Percentiles rank a stretch among this genome's conserved stretches.
These are phyloP conservation scores for Solanum pimpinellifolium DNA, from an alignment of 257 asterid species.

Conservation along the genomic window DNA sequence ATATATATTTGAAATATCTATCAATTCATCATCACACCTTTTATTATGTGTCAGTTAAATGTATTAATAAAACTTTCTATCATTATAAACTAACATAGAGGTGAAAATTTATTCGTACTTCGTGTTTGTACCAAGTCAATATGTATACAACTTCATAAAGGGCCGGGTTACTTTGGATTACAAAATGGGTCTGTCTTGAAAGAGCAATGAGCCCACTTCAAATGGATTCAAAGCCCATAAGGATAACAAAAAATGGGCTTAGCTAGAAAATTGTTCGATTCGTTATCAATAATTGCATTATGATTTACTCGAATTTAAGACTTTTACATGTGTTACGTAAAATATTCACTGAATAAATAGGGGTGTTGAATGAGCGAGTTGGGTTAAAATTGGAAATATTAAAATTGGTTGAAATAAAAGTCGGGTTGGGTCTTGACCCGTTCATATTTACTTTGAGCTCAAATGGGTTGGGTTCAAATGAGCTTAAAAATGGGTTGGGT, in stretches of 20 bases:
- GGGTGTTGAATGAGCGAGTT: too few relatives aligned
- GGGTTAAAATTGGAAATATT: too few relatives aligned
- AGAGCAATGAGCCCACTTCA: not conserved
- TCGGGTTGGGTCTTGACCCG: too few relatives aligned
- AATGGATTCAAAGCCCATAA: not conserved
- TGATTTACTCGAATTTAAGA: not conserved
- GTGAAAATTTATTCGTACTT: too few relatives aligned
- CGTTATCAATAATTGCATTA: not conserved
- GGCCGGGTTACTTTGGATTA: not conserved
- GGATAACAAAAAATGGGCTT: not conserved
- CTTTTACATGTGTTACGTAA: too few relatives aligned
- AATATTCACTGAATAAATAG: too few relatives aligned
- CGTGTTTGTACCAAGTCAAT: not conserved
- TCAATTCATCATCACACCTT: not conserved
- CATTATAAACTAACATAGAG: not conserved
- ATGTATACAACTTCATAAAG: not conserved
- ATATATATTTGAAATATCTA: not conserved
- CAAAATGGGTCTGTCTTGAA: not conserved
- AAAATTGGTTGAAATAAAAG: too few relatives aligned
- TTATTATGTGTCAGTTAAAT: not conserved
- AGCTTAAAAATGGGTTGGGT: too few relatives aligned
- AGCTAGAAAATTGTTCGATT: not conserved
- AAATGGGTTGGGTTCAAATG: too few relatives aligned
- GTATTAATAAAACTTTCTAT: not conserved
- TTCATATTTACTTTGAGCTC: too few relatives aligned